A percentile compares a stretch with the other conserved stretches of the same genome.
Evolutionary conservation across 208 protist species (phyloP).

Genomic region (Wallacemonas sp.): DNA sequence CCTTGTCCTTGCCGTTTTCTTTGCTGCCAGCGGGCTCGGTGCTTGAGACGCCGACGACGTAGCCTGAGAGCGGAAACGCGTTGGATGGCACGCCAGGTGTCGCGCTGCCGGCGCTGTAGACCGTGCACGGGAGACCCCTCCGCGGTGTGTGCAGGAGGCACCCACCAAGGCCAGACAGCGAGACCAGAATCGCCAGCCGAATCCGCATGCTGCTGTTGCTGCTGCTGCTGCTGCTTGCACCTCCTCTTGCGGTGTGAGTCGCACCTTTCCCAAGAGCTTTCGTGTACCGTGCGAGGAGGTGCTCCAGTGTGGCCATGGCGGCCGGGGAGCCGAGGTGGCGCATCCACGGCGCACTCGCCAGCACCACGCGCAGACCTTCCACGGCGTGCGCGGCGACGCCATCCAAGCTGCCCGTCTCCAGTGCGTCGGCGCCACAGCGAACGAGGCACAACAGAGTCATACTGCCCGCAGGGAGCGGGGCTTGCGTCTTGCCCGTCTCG

Average conservation of each 20-base stretch:
- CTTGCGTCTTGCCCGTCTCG: background rate
- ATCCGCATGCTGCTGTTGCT: constrained; percentile 11
- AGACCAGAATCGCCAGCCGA: constrained; percentile 27
- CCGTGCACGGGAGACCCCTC: constrained; percentile 5
- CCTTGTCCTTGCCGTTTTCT: constrained; percentile 15
- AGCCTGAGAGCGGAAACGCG: constrained; percentile 9
- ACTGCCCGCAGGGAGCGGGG: background rate
- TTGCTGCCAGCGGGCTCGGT: background rate
- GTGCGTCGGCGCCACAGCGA: background rate
- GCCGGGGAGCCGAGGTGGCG: background rate
- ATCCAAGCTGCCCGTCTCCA: constrained; percentile 22
- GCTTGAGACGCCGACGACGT: background rate
- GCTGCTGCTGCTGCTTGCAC: background rate
- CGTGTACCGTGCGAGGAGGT: background rate
- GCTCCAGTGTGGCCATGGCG: background rate
- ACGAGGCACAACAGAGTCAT: constrained; percentile 2
- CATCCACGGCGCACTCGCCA: constrained; percentile 2
- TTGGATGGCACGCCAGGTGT: background rate
- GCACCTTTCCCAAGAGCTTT: background rate
- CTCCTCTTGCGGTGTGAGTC: background rate
- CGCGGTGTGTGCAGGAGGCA: constrained; percentile 8
- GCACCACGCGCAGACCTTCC: constrained; percentile 4
- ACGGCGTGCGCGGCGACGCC: constrained; percentile 26
- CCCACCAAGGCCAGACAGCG: constrained; percentile 35
- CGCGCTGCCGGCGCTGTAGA: background rate